Conservation (phyloP, 371 early-diverging fungal genomes). For the Gilbertella persicaria region DNA sequence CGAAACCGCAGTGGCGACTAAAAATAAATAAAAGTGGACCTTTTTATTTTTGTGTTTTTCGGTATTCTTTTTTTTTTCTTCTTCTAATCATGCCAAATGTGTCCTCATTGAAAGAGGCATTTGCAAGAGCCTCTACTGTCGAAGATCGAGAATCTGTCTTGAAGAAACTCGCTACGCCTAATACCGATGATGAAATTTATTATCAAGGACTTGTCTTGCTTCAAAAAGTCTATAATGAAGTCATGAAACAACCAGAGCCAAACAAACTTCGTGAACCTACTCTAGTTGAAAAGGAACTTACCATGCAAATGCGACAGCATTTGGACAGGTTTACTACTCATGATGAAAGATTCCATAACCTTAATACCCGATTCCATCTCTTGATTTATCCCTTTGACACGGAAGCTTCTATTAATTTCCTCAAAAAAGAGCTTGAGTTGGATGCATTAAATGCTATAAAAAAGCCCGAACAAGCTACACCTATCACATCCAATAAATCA, state of each 20-base stretch:
- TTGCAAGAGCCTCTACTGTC: conserved; percentile 17
- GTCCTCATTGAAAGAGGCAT: conserved; percentile 18
- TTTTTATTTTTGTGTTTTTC: background rate
- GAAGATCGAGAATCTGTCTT: conserved; percentile 14
- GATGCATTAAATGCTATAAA: conserved; percentile 3
- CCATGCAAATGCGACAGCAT: conserved; percentile 17
- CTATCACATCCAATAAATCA: background rate
- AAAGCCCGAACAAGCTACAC: background rate
- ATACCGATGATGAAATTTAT: conserved; percentile 37
- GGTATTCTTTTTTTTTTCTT: conserved; percentile 1
- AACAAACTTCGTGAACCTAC: conserved; percentile 22
- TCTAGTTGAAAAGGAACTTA: conserved; percentile 20
- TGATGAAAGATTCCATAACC: conserved; percentile 4
- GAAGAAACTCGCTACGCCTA: conserved; percentile 20
- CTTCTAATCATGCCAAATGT: conserved; percentile 15
- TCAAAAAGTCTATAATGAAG: conserved; percentile 26
- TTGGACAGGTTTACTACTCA: background rate
- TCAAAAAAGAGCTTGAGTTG: conserved; percentile 21
- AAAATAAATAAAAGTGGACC: too few relatives aligned
- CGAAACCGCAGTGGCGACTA: too few relatives aligned
- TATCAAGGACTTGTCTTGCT: conserved; percentile 40
- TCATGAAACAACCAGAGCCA: conserved; percentile 14
- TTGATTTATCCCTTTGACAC: conserved; percentile 35
- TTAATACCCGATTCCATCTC: conserved; percentile 37
- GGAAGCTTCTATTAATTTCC: conserved; percentile 17